phyloP scores from a whole-genome alignment of 1,284 basidiomycete species.

The Boletus holoroseus region DNA sequence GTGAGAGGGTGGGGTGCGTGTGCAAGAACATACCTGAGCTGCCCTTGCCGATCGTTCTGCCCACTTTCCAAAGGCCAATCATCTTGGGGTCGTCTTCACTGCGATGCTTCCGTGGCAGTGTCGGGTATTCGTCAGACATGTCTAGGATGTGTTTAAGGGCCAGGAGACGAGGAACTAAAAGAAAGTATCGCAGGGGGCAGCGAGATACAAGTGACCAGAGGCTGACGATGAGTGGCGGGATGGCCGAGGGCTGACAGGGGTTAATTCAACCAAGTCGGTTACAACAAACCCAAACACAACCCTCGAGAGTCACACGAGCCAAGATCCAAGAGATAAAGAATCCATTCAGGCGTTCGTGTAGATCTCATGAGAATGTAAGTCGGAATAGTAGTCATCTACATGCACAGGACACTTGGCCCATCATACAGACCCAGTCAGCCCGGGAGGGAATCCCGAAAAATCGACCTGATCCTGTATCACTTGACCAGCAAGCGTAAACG shows the following conservation, averaged over 20 bases:
- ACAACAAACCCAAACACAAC: conserved; percentile 5
- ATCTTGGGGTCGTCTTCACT: conserved; percentile 60
- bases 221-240: conserved; percentile 16
- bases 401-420: not conserved
- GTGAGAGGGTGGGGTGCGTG: not conserved
- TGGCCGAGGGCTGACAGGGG: conserved; percentile 23
- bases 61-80: conserved; percentile 93
- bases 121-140: conserved; percentile 31
- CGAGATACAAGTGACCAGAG: conserved; percentile 2
- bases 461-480: conserved; percentile 89
- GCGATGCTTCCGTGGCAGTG: conserved; percentile 33
- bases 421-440: conserved; percentile 52
- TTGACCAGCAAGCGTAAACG: conserved; percentile 66
- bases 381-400: conserved; percentile 12
- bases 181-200: not conserved
- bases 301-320: not conserved
- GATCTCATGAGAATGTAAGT: conserved; percentile 17
- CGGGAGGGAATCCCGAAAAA: conserved; percentile 84
- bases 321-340: not conserved
- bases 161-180: not conserved
- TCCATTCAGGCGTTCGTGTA: conserved; percentile 15
- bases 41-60: conserved; percentile 88
- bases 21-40: conserved; percentile 59
- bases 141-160: not conserved
- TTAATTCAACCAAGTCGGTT: conserved; percentile 9